Evolutionary conservation across 768 basidiomycete species (phyloP), one percentile per base, ranked within the genome.

Genomic region (Dioszegia hungarica): DNA sequence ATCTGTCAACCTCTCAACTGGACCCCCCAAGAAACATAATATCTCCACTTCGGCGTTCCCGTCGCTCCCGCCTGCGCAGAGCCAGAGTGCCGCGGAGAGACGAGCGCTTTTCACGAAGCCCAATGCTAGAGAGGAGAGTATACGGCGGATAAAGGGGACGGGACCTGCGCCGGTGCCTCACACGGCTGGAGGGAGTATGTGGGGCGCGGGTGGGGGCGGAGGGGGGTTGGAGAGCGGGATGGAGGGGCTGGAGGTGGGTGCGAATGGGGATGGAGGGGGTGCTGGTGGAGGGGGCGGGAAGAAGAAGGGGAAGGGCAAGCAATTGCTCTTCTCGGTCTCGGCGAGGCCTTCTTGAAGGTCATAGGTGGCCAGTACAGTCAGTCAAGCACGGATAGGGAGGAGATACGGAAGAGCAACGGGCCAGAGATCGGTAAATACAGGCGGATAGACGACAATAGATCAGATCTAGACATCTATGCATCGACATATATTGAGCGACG

Each of bases 271-370:
- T 40, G 53, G 15, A 41, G 31, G 46, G 36, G 54, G 41, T 29
- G n/a, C 25, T 24, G 25, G 36, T 12, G 67, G 60, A 33, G 62
- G 49, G 28, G 66, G 64, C 1, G 66, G 68, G 12, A 74, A 74
- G 66, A 75, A 75, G 66, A 75, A 75, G 61, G 64, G 64, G 2
- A 71, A 71, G 43, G 57, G 63, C 24, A 75, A 75, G 51, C 69
- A 75, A 37, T 48, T 74, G 51, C 48, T 75, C 38, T 75, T 75
- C 43, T 59, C 54, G 24, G 69, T 75, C 31, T 68, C 66, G 49
- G 65, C 70, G 5, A 59, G 70, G 46, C 70, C 70, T 11, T 54
- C 17, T 4, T 56, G 28, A 36, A 31, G n/a, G 5, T 22, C n/a
- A 15, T 22, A 10, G n/a, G n/a, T n/a, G n/a, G n/a, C n/a, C 14